Conservation (phyloP, 345 rosid species). For the Capsella bursapastoris region DNA sequence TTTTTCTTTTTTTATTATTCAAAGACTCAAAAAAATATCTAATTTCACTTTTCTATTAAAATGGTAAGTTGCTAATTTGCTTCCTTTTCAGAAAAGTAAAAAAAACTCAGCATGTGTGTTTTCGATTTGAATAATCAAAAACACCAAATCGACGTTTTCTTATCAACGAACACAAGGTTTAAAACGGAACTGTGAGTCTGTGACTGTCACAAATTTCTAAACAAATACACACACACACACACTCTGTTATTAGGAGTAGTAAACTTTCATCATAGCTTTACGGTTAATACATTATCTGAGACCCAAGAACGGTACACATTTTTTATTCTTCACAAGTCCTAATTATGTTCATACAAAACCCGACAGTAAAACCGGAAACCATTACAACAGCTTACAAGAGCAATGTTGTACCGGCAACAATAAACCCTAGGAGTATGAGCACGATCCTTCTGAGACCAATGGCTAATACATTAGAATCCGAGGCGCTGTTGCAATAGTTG, state of each 20-base stretch:
- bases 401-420: constrained; percentile 36
- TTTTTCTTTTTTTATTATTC: too few relatives aligned
- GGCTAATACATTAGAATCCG: constrained; percentile 45
- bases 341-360: constrained; percentile 39
- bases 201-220: neutral
- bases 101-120: too few relatives aligned
- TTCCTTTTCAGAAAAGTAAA: too few relatives aligned
- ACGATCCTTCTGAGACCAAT: constrained; percentile 39
- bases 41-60: too few relatives aligned
- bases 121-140: too few relatives aligned
- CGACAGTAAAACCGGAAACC: constrained; percentile 1
- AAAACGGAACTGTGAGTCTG: too few relatives aligned
- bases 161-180: too few relatives aligned
- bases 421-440: constrained; percentile 33
- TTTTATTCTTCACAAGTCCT: constrained; percentile 38
- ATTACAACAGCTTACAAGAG: constrained; percentile 31
- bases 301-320: constrained; percentile 35
- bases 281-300: constrained; percentile 28
- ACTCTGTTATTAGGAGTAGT: constrained; percentile 23
- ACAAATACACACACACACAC: constrained; percentile 29
- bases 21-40: too few relatives aligned
- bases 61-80: too few relatives aligned
- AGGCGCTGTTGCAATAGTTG: constrained; percentile 58
- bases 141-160: too few relatives aligned
- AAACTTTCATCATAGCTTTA: constrained; percentile 27